Conservation (phyloP, 495 filamentous ascomycete species). For the Penicillium turbatum region DNA sequence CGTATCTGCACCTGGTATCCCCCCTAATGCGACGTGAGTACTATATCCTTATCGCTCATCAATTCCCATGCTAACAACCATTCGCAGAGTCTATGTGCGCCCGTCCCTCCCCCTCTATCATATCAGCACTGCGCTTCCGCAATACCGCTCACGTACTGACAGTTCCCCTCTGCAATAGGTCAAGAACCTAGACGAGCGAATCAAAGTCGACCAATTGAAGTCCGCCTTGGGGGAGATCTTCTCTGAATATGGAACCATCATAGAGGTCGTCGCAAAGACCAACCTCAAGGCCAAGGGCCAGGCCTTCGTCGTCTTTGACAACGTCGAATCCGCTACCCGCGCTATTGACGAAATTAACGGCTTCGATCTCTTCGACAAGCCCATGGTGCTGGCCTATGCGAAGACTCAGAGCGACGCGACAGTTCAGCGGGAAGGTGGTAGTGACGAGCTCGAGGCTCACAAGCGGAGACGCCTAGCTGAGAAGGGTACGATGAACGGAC, state of each 20-base stretch:
- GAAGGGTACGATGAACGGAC: conserved; percentile 61
- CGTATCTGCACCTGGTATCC: conserved; percentile 22
- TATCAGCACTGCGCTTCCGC: conserved; percentile 12
- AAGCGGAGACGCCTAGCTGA: conserved; percentile 82
- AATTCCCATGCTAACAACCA: conserved; percentile 17
- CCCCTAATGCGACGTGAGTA: conserved; percentile 50
- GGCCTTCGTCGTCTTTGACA: conserved; percentile 93
- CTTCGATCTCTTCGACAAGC: conserved; percentile 91
- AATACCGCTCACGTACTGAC: conserved; percentile 13
- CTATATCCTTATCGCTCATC: not conserved
- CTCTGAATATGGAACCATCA: conserved; percentile 80
- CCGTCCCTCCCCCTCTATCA: conserved; percentile 15
- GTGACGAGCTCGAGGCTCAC: conserved; percentile 81
- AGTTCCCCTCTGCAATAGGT: conserved; percentile 47
- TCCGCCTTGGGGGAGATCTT: conserved; percentile 75
- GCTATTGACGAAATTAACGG: conserved; percentile 90
- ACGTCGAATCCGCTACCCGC: conserved; percentile 63
- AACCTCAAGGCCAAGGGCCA: conserved; percentile 93
- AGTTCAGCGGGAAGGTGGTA: conserved; percentile 64
- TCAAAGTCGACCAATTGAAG: conserved; percentile 76
- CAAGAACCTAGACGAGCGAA: conserved; percentile 87
- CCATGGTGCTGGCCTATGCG: conserved; percentile 84
- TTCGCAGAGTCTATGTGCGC: conserved; percentile 51
- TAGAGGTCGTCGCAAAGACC: conserved; percentile 89
- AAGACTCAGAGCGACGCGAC: conserved; percentile 85